Evolutionary conservation across 2,329 filamentous ascomycete genomes (phyloP).

Genomic region (Grosmannia huntii): DNA sequence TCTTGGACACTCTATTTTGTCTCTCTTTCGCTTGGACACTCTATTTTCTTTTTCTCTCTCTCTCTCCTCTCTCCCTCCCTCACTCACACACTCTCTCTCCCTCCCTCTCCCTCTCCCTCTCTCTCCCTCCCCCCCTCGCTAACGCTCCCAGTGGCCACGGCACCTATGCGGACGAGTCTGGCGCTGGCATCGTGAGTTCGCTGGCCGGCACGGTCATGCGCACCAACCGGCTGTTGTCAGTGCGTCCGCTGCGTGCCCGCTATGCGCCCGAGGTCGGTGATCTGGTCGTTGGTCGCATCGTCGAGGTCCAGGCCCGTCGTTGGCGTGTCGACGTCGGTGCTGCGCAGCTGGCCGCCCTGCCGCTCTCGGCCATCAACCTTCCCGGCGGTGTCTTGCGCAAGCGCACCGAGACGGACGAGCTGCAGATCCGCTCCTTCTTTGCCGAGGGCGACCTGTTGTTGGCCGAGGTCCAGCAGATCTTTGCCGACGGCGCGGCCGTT

Average conservation of each 20-base stretch:
- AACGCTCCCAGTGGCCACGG: slow-evolving; percentile 56
- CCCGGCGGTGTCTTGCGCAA: slow-evolving; percentile 86
- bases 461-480: slow-evolving; percentile 85
- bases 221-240: slow-evolving; percentile 93
- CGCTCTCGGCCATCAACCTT: slow-evolving; percentile 83
- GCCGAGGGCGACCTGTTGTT: slow-evolving; percentile 87
- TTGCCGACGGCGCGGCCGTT: slow-evolving; percentile 71
- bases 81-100: no score
- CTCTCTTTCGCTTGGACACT: neutral
- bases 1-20: no score
- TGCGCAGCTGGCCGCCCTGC: slow-evolving; percentile 71
- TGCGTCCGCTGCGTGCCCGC: slow-evolving; percentile 77
- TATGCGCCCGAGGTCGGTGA: slow-evolving; percentile 96
- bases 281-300: slow-evolving; percentile 83
- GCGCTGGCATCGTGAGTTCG: slow-evolving; percentile 68
- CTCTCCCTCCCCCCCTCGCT: neutral
- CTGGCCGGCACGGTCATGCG: slow-evolving; percentile 82
- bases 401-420: slow-evolving; percentile 86
- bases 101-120: neutral
- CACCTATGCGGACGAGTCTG: slow-evolving; percentile 57
- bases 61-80: neutral
- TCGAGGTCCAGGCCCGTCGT: slow-evolving; percentile 82
- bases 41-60: neutral
- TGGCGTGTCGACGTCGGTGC: slow-evolving; percentile 95
- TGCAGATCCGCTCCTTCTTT: slow-evolving; percentile 97